Conservation (phyloP, 129 eudicot genomes). For the Artemisia argyi region DNA sequence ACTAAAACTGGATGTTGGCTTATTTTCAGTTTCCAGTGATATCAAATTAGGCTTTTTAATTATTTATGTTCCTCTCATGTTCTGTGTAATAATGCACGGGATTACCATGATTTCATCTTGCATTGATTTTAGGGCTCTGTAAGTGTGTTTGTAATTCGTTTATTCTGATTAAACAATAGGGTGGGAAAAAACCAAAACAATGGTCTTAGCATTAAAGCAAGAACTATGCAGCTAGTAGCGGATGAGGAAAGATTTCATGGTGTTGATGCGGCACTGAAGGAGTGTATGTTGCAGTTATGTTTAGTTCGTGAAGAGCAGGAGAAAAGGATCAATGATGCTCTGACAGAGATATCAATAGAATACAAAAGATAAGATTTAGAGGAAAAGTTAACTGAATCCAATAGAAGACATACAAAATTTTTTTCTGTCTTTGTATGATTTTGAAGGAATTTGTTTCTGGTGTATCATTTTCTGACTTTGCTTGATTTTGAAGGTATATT, state of each 20-base stretch:
- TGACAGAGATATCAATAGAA: slow-evolving; percentile 54
- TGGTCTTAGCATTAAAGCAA: slow-evolving; percentile 53
- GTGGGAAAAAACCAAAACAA: slow-evolving; percentile 75
- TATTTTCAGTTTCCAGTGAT: too few relatives aligned
- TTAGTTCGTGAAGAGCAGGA: slow-evolving; percentile 87
- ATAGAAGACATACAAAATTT: slow-evolving; percentile 33
- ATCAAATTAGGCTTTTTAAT: too few relatives aligned
- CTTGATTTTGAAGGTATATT: too few relatives aligned
- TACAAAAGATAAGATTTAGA: too few relatives aligned
- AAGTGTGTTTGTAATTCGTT: background rate
- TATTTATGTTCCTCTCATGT: too few relatives aligned
- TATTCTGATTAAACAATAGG: slow-evolving; percentile 36
- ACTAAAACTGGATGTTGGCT: too few relatives aligned
- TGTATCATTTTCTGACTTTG: too few relatives aligned
- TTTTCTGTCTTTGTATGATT: too few relatives aligned
- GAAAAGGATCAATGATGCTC: slow-evolving; percentile 62
- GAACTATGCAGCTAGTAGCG: slow-evolving; percentile 58
- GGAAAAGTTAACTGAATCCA: slow-evolving; percentile 57
- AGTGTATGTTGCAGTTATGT: slow-evolving; percentile 82
- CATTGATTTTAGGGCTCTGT: too few relatives aligned
- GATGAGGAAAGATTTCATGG: slow-evolving; percentile 57
- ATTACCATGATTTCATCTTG: too few relatives aligned
- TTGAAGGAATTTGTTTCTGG: too few relatives aligned
- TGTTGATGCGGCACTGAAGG: slow-evolving; percentile 75
- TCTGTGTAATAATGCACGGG: too few relatives aligned